These are phyloP conservation scores for Clavispora asparagi DNA, from an alignment of 805 yeast species.

Conservation along the genomic window DNA sequence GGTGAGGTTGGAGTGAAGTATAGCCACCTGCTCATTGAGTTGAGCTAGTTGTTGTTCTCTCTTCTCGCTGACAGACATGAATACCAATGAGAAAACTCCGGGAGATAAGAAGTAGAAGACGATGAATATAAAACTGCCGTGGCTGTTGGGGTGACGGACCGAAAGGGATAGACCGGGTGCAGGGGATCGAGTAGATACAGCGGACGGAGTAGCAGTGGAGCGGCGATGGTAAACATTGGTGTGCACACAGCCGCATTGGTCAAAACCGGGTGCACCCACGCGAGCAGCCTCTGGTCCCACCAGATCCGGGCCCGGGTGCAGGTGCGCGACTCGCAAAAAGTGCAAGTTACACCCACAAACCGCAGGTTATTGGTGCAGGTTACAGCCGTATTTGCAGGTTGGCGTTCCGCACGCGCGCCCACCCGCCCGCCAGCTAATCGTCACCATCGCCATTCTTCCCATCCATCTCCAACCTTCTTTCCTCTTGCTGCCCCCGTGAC, in stretches of 20 bases:
- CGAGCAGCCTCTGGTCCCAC: neutral
- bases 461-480: neutral
- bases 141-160: too few species aligned
- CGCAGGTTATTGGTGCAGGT: neutral
- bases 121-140: too few species aligned
- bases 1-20: slow-evolving; percentile 49
- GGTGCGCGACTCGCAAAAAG: neutral
- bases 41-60: slow-evolving; percentile 18
- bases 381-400: neutral
- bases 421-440: neutral
- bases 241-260: neutral
- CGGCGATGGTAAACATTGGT: neutral
- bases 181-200: too few species aligned
- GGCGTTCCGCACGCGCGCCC: neutral
- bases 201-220: neutral
- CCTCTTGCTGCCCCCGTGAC: neutral
- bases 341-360: neutral
- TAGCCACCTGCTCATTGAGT: slow-evolving; percentile 47
- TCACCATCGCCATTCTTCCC: neutral
- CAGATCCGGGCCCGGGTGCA: neutral
- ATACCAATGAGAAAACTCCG: too few species aligned
- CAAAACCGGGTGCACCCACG: neutral
- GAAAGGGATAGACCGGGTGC: too few species aligned
- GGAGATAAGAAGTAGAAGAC: too few species aligned
- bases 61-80: neutral